phyloP scores from a whole-genome alignment of 148 eudicot species.

The Rhododendron ovatum region DNA sequence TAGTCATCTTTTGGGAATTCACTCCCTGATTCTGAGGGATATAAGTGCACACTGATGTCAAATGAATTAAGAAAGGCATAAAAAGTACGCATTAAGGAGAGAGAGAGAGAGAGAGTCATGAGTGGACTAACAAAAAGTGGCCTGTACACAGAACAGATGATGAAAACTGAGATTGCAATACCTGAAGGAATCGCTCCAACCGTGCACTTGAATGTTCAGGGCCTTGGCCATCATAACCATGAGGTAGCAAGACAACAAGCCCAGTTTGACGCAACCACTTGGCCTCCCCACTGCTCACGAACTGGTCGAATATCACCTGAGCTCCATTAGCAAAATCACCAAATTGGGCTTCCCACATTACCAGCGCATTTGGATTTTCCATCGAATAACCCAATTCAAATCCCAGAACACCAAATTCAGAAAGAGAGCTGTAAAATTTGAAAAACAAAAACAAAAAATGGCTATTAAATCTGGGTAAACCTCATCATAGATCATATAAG shows the following conservation, averaged over 20 bases:
- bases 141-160: neutral
- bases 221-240: constrained; percentile 99
- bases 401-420: constrained; percentile 95
- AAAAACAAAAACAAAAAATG: neutral
- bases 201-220: constrained; percentile 98
- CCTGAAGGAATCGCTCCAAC: constrained; percentile 96
- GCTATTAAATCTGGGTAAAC: neutral
- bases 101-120: constrained; percentile 8
- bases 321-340: constrained; percentile 97
- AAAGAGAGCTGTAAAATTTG: constrained; percentile 72
- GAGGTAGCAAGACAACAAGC: constrained; percentile 85
- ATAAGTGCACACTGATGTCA: neutral
- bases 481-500: neutral
- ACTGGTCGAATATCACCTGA: constrained; percentile 93
- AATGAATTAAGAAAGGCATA: neutral
- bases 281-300: constrained; percentile 93
- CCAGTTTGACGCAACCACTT: constrained; percentile 94
- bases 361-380: constrained; percentile 96
- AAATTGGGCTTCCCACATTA: constrained; percentile 97
- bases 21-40: neutral
- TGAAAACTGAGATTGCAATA: constrained; percentile 14
- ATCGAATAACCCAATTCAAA: constrained; percentile 96
- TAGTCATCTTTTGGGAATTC: neutral
- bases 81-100: constrained; percentile 23
- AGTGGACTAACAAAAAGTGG: neutral